These are phyloP conservation scores for Coriaria nepalensis DNA, from an alignment of 306 rosid species.

Conservation along the genomic window DNA sequence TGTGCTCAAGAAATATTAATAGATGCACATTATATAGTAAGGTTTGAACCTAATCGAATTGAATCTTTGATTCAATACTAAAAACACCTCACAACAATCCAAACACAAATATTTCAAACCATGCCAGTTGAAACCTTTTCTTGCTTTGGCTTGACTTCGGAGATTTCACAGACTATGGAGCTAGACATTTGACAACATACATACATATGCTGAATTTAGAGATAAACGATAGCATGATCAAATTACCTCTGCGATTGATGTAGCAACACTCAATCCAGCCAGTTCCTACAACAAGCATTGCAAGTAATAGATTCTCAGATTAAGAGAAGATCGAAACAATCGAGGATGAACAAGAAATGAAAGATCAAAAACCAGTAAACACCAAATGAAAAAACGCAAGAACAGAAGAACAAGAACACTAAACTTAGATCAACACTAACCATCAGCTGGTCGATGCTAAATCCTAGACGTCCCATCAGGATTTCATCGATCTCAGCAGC, in stretches of 20 bases:
- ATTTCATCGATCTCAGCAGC: constrained; percentile 85
- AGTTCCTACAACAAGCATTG: constrained; percentile 44
- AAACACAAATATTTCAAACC: no score
- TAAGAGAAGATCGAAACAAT: neutral
- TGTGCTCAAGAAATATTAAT: neutral
- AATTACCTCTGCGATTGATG: constrained; percentile 77
- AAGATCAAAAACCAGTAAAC: neutral
- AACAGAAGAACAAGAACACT: neutral
- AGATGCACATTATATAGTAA: neutral
- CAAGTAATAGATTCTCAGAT: constrained; percentile 3
- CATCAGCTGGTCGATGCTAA: constrained; percentile 86
- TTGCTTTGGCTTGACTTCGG: no score
- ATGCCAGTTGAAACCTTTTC: no score
- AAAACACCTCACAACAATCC: no score
- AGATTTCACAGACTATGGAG: no score
- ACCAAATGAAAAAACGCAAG: neutral
- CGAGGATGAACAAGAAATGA: neutral
- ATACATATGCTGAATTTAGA: neutral
- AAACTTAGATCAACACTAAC: constrained; percentile 20
- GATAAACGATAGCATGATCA: neutral
- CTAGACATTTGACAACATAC: no score
- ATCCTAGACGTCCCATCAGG: constrained; percentile 95
- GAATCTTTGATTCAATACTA: no score
- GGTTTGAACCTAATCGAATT: no score
- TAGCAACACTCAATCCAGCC: constrained; percentile 92